Evolutionary conservation across 176 grass and related monocot species (phyloP).

Genomic region (Oryza nivara): DNA sequence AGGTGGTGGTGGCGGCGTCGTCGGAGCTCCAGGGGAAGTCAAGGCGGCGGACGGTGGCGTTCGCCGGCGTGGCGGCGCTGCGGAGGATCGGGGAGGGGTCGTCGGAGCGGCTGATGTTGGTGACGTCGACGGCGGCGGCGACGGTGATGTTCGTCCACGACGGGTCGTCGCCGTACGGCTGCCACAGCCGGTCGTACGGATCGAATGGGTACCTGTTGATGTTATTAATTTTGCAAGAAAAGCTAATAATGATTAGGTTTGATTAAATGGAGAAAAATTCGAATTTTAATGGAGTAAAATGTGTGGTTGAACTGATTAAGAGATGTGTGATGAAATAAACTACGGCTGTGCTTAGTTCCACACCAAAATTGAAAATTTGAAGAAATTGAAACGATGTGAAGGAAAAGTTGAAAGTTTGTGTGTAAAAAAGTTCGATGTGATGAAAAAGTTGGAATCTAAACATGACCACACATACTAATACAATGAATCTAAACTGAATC

Average conservation of each 20-base stretch:
- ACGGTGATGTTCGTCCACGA: slow-evolving; percentile 43
- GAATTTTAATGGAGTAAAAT: too few relatives aligned
- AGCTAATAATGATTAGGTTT: too few relatives aligned
- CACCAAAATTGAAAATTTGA: too few relatives aligned
- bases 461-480: too few relatives aligned
- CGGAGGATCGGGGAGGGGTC: slow-evolving; percentile 23
- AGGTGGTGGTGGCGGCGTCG: neutral
- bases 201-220: slow-evolving; percentile 52
- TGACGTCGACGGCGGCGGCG: neutral
- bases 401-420: too few relatives aligned
- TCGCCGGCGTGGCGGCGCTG: slow-evolving; percentile 45
- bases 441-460: too few relatives aligned
- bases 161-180: neutral
- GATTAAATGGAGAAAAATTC: neutral
- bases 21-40: slow-evolving; percentile 41
- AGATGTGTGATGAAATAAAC: too few relatives aligned
- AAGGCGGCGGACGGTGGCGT: slow-evolving; percentile 5
- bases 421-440: too few relatives aligned
- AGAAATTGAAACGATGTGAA: too few relatives aligned
- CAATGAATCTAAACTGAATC: too few relatives aligned
- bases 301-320: neutral
- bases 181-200: slow-evolving; percentile 49
- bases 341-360: too few relatives aligned
- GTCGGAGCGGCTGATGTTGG: slow-evolving; percentile 29
- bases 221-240: neutral